Evolutionary conservation across 768 basidiomycete species (phyloP), one percentile per base, ranked within the genome.

Genomic region (Neoboletus magnificus): DNA sequence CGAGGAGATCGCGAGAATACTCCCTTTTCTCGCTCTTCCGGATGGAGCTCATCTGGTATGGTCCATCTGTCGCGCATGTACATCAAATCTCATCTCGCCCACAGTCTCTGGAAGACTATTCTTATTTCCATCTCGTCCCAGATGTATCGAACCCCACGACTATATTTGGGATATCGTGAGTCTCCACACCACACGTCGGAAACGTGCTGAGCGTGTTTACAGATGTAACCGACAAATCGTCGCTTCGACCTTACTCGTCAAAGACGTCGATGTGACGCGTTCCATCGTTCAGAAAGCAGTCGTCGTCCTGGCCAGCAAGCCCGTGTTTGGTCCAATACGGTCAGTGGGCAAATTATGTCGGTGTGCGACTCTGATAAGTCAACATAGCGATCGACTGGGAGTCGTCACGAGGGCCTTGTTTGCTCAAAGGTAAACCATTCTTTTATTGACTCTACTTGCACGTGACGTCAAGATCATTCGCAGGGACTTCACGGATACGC

Each of bases 201-300:
- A 50, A 27, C 25, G 13, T 33, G 58, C 42, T 50, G 23, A 59
- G 46, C 11, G 20, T 18, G 42, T 52, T 44, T 47, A 11, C 55
- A 94, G 92, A 63, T 96, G 95, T 69, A 98, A 98, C 64, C 92
- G 95, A 47, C 97, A 99, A 76, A 93, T 99, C 33, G 77, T 91
- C 11, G 78, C 94, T 2, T 80, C 87, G 0, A 79, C 85, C 23
- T 79, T 99, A 29, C 76, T 93, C 5, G 86, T 89, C 45, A 89
- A 87, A 66, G 81, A 84, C 37, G 76, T 82, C 2, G 95, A 97
- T 59, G 91, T 98, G 18, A 98, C 97, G 5, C 85, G 97, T 16
- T 93, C 90, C 5, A 98, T 88, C 10, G 97, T 99, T 0, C 97
- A 99, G 71, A 99, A 98, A 69, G 95, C 97, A 0, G 91, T 99